Conservation (phyloP, 2,329 filamentous ascomycete genomes). For the Botrytis aclada region DNA sequence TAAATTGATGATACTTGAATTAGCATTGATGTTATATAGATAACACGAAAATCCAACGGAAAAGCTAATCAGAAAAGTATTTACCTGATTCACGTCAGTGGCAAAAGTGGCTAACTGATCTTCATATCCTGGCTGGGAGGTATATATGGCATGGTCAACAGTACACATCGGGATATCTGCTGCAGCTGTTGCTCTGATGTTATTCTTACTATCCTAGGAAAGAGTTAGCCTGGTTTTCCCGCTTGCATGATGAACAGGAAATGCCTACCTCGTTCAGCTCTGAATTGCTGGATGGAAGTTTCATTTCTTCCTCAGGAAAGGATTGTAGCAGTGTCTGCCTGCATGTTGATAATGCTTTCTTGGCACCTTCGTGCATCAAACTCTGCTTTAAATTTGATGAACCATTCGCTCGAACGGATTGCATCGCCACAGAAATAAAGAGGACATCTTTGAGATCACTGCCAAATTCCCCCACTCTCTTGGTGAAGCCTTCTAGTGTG, state of each 20-base stretch:
- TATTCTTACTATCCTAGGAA: neutral
- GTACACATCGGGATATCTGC: neutral
- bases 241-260: neutral
- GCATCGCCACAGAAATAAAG: constrained; percentile 22
- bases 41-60: neutral
- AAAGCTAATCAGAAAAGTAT: neutral
- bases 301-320: neutral
- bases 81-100: neutral
- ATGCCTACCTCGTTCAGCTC: neutral
- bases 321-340: constrained; percentile 14
- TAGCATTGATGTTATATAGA: neutral
- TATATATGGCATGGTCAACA: constrained; percentile 7
- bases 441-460: constrained; percentile 26
- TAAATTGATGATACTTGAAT: neutral
- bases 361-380: constrained; percentile 23
- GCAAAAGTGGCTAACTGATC: neutral
- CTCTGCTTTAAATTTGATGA: constrained; percentile 14
- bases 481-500: constrained; percentile 20
- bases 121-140: neutral
- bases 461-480: constrained; percentile 21
- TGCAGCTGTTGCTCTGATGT: neutral
- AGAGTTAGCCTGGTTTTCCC: neutral
- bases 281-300: constrained; percentile 2
- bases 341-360: constrained; percentile 22
- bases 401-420: constrained; percentile 20